Conservation (phyloP, 805 yeast genomes). For the Starmerella stigmatis region DNA sequence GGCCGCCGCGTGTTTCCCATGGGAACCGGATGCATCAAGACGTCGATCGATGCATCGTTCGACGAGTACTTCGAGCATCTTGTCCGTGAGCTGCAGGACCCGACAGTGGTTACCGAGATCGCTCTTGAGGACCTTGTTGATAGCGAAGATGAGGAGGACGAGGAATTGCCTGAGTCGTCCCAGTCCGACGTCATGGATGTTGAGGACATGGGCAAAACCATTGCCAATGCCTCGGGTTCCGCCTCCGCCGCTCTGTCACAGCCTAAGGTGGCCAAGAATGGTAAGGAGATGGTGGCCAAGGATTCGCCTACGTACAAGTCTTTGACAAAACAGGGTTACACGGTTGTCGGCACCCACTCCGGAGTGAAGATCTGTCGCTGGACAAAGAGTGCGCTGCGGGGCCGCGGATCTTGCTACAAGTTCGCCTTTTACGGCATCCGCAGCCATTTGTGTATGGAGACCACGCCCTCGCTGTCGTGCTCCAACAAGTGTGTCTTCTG, state of each 20-base stretch:
- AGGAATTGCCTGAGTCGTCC: constrained; percentile 21
- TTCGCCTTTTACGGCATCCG: constrained; percentile 84
- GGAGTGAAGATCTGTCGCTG: constrained; percentile 93
- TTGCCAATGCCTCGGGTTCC: no score
- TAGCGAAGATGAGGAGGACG: constrained; percentile 43
- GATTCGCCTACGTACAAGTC: constrained; percentile 82
- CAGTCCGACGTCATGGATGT: constrained; percentile 52
- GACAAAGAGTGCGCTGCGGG: constrained; percentile 90
- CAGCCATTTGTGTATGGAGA: constrained; percentile 89
- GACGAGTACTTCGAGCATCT: constrained; percentile 59
- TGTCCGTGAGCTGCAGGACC: constrained; percentile 51
- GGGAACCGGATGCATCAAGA: constrained; percentile 74
- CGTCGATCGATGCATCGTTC: constrained; percentile 44
- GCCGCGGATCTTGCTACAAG: constrained; percentile 89
- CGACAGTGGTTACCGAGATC: constrained; percentile 45
- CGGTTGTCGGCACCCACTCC: constrained; percentile 86
- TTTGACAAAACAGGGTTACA: constrained; percentile 85
- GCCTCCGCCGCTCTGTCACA: constrained; percentile 6
- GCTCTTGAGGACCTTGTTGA: constrained; percentile 42
- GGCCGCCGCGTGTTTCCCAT: constrained; percentile 74
- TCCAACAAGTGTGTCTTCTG: constrained; percentile 93
- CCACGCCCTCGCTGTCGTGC: constrained; percentile 88
- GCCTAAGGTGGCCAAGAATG: constrained; percentile 4
- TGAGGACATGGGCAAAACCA: constrained; percentile 72
- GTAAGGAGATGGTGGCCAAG: constrained; percentile 78